Conservation (phyloP, 2,329 filamentous ascomycete genomes). For the Fusarium ambrosium region DNA sequence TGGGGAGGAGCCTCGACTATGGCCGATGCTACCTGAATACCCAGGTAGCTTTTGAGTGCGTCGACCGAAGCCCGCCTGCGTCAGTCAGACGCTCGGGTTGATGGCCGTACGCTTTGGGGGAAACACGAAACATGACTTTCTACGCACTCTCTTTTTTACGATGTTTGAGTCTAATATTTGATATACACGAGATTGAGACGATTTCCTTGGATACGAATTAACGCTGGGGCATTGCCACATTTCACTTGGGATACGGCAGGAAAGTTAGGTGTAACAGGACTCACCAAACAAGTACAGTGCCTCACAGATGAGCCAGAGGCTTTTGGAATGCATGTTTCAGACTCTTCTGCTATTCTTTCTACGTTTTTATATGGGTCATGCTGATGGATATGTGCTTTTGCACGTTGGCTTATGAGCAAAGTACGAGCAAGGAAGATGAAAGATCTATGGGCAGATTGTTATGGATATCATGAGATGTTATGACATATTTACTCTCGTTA, state of each 20-base stretch:
- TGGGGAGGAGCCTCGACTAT: slow-evolving; percentile 3
- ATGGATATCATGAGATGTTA: not conserved
- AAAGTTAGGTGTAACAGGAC: slow-evolving; percentile 44
- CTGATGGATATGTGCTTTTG: not conserved
- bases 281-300: slow-evolving; percentile 27
- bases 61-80: not conserved
- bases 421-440: not conserved
- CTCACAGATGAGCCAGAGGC: slow-evolving; percentile 9
- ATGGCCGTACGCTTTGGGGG: slow-evolving; percentile 12
- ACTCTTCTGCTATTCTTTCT: slow-evolving; percentile 1
- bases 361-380: not conserved
- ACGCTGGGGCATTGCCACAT: slow-evolving; percentile 12
- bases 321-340: slow-evolving; percentile 19
- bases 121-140: slow-evolving; percentile 15
- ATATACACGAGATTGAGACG: slow-evolving; percentile 1
- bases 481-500: not conserved
- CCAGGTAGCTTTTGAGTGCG: not conserved
- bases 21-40: slow-evolving; percentile 4
- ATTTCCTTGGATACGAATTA: slow-evolving; percentile 10
- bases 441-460: slow-evolving; percentile 3
- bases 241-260: slow-evolving; percentile 18
- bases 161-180: slow-evolving; percentile 13
- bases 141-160: not conserved
- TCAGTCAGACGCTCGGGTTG: not conserved
- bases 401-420: not conserved